phyloP scores from a whole-genome alignment of 2,329 filamentous ascomycete genomes.

The Colletotrichum lini region DNA sequence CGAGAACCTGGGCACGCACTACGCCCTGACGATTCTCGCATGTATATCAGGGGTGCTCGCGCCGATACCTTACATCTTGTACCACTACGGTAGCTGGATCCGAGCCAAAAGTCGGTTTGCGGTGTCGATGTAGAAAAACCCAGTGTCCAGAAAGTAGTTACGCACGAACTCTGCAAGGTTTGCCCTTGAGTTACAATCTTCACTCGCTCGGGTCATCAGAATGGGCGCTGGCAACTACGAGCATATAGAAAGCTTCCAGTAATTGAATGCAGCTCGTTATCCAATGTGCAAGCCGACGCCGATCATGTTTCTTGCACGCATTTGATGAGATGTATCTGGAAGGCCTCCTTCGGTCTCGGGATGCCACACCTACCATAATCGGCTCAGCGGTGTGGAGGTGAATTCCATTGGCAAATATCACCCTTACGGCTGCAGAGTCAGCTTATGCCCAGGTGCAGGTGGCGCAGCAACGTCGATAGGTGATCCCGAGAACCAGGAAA shows the following conservation, averaged over 20 bases:
- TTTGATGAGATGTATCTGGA: neutral
- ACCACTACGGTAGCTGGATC: constrained; percentile 44
- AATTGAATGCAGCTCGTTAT: too few relatives aligned
- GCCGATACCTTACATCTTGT: constrained; percentile 50
- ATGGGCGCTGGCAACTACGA: too few relatives aligned
- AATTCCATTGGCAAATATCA: too few relatives aligned
- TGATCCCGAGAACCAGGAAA: constrained; percentile 11
- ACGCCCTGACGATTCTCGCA: constrained; percentile 52
- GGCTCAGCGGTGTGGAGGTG: too few relatives aligned
- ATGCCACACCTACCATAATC: neutral
- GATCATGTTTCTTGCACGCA: too few relatives aligned
- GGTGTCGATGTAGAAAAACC: constrained; percentile 7
- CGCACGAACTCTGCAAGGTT: too few relatives aligned
- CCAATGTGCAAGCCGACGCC: too few relatives aligned
- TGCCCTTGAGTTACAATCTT: too few relatives aligned
- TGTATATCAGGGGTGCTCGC: constrained; percentile 49
- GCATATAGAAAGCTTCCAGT: too few relatives aligned
- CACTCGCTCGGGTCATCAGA: too few relatives aligned
- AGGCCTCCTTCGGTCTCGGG: neutral
- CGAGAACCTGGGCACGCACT: constrained; percentile 51
- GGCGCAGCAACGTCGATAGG: neutral
- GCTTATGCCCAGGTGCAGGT: neutral
- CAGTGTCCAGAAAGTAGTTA: too few relatives aligned
- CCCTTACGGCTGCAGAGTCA: neutral
- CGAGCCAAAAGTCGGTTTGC: constrained; percentile 32